phyloP scores from a whole-genome alignment of 2,329 filamentous ascomycete genomes.

The Microdochium nivale region DNA sequence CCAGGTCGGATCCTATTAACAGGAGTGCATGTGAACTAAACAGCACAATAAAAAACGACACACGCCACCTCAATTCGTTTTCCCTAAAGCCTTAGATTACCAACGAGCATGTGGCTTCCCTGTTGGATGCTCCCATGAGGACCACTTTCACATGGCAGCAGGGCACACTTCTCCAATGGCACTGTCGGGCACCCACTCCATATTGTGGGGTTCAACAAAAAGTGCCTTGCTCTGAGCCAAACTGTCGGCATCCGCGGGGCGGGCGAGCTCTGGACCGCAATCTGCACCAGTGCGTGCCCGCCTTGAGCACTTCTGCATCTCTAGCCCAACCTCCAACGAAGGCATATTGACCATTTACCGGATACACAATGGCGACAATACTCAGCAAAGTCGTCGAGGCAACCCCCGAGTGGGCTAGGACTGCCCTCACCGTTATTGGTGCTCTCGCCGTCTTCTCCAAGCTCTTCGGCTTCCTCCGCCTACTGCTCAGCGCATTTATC shows the following conservation, averaged over 20 bases:
- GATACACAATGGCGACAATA: not conserved
- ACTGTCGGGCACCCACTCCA: not conserved
- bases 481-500: conserved; percentile 61
- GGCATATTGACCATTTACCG: not conserved
- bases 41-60: too few species aligned
- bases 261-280: not conserved
- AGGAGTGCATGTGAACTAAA: too few species aligned
- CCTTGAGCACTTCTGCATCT: not conserved
- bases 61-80: too few species aligned
- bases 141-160: not conserved
- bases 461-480: conserved; percentile 47
- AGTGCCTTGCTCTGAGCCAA: not conserved
- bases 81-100: too few species aligned
- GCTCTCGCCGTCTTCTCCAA: conserved; percentile 49
- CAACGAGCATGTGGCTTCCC: too few species aligned
- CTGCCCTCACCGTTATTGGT: conserved; percentile 45
- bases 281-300: not conserved
- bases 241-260: not conserved
- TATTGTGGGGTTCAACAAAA: not conserved
- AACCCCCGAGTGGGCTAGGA: conserved; percentile 35
- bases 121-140: not conserved
- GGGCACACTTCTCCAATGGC: not conserved
- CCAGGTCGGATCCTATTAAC: too few species aligned
- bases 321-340: not conserved
- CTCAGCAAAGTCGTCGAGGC: conserved; percentile 19